Evolutionary conservation across 2,329 filamentous ascomycete genomes (phyloP).

Genomic region (Penicillium sp.): DNA sequence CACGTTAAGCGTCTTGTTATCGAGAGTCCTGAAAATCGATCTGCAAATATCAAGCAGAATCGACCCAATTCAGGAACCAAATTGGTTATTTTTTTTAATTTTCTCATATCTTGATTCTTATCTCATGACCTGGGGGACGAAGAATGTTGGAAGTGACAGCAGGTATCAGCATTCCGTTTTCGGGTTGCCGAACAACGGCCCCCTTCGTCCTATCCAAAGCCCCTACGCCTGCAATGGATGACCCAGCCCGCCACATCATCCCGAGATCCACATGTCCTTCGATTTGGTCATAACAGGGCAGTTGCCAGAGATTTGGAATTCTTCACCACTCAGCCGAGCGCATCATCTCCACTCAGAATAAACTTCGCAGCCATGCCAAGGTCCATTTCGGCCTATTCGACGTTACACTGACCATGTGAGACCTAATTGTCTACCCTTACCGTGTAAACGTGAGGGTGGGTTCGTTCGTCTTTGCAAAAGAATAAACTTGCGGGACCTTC

Average conservation of each 20-base stretch:
- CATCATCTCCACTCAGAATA: conserved; percentile 7
- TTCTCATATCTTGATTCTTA: neutral
- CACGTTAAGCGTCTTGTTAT: conserved; percentile 3
- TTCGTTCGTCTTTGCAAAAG: conserved; percentile 7
- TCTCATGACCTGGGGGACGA: neutral
- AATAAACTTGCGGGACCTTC: conserved; percentile 5
- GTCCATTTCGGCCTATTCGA: conserved; percentile 12
- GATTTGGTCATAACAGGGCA: conserved; percentile 4
- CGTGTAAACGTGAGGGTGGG: conserved; percentile 15
- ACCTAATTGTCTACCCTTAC: conserved; percentile 3
- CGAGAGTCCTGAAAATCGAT: neutral
- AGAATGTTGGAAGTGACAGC: conserved; percentile 10
- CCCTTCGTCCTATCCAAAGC: neutral
- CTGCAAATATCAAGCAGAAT: neutral
- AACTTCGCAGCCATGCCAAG: conserved; percentile 1
- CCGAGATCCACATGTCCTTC: neutral
- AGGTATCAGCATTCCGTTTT: conserved; percentile 21
- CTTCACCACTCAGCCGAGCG: conserved; percentile 11
- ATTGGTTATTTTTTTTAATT: neutral
- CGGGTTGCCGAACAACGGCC: conserved; percentile 14
- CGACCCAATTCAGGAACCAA: neutral
- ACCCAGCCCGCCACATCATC: conserved; percentile 2
- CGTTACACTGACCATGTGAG: conserved; percentile 21
- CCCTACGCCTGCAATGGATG: conserved; percentile 7
- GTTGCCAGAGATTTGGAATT: conserved; percentile 11